Percentiles rank a stretch among this genome's conserved stretches.
These are phyloP conservation scores for Iris macrosiphon DNA, from an alignment of 106 monocot species.

Conservation along the genomic window DNA sequence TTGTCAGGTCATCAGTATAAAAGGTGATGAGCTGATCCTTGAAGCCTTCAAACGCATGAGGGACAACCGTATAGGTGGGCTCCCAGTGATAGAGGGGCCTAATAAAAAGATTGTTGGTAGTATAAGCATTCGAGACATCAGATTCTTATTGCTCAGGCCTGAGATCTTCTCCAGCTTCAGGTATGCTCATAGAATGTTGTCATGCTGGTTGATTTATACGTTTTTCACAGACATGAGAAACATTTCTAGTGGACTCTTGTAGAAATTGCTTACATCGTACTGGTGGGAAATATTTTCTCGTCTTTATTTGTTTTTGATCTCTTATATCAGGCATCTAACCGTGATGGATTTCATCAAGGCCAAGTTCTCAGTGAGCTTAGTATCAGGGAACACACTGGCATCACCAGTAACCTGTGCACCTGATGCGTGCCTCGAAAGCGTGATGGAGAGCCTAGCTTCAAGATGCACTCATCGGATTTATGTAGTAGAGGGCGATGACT, in stretches of 20 bases:
- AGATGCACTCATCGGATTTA: constrained; percentile 63
- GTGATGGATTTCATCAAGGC: constrained; percentile 76
- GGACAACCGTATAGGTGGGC: constrained; percentile 71
- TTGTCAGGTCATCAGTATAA: constrained; percentile 62
- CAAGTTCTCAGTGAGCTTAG: constrained; percentile 10
- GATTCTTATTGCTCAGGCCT: constrained; percentile 68
- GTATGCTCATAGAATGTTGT: too few species aligned
- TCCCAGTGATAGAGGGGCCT: constrained; percentile 69
- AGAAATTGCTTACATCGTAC: background rate
- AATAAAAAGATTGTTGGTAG: constrained; percentile 54
- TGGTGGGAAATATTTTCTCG: background rate
- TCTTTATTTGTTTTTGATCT: background rate
- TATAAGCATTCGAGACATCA: constrained; percentile 73
- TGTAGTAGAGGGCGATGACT: constrained; percentile 48
- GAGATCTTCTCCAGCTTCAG: constrained; percentile 76
- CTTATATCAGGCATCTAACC: constrained; percentile 49
- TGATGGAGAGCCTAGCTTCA: constrained; percentile 68
- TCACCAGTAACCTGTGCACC: constrained; percentile 48
- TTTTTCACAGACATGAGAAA: background rate
- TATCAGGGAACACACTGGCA: background rate
- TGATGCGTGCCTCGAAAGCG: constrained; percentile 48
- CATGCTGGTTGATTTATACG: background rate
- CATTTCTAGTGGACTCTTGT: background rate
- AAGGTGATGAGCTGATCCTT: constrained; percentile 64
- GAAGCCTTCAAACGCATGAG: constrained; percentile 92